phyloP scores from a whole-genome alignment of 257 asterid genomes.

The Cordia subcordata region DNA sequence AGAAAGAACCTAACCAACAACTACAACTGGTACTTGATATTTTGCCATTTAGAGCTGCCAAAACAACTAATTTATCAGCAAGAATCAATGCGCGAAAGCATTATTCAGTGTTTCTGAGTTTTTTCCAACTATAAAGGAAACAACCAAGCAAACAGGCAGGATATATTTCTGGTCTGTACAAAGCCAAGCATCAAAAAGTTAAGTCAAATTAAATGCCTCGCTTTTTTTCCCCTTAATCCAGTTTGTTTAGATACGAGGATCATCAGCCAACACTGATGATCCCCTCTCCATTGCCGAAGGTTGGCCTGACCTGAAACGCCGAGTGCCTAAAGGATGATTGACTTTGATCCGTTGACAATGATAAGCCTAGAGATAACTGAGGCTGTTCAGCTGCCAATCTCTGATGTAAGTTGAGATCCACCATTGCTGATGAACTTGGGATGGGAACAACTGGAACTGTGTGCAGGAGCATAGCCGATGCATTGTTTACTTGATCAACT shows the following conservation, averaged over 20 bases:
- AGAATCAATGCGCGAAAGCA: not conserved
- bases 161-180: conserved; percentile 58
- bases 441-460: conserved; percentile 26
- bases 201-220: conserved; percentile 31
- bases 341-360: conserved; percentile 48
- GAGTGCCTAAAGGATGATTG: conserved; percentile 40
- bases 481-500: conserved; percentile 18
- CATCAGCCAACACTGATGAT: conserved; percentile 40
- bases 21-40: too few relatives aligned
- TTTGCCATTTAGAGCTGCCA: not conserved
- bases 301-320: conserved; percentile 23
- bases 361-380: conserved; percentile 51
- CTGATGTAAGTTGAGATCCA: conserved; percentile 43
- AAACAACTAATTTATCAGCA: not conserved
- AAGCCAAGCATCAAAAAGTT: conserved; percentile 20
- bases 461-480: conserved; percentile 26
- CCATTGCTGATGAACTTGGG: conserved; percentile 27
- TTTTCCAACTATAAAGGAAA: conserved; percentile 20
- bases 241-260: conserved; percentile 18
- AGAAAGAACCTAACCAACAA: too few relatives aligned
- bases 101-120: not conserved
- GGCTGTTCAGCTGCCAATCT: conserved; percentile 33
- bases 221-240: conserved; percentile 30
- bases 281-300: conserved; percentile 47
- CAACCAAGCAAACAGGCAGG: conserved; percentile 34